Evolutionary conservation across 164 flowering plant species (phyloP), one percentile per base, ranked within the genome.

Genomic region (Liriodendron chinense): DNA sequence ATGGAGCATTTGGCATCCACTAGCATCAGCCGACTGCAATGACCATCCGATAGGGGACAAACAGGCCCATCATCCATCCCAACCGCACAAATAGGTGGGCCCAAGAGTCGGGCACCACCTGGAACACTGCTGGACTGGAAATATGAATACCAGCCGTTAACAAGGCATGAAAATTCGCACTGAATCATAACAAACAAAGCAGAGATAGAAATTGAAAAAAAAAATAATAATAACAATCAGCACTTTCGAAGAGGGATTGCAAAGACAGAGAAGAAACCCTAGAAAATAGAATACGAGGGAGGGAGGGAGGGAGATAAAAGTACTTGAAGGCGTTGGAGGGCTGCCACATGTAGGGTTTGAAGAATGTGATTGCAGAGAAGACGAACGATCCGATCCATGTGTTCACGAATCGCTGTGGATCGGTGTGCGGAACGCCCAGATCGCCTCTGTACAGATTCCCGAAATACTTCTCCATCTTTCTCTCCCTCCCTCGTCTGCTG

Each of bases 351-450:
- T 90, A 90, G 73, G 98, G 98, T 66, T 89, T 70, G 84, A 78
- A 21, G 81, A 80, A 87, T 57, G 94, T 82, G 80, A 88, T 24
- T n/a, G 77, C 91, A 49, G 98, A 86, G 90, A 89, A 93, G 23
- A 82, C 87, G 59, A 78, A 75, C 7, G 98, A 85, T 0, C 97
- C 97, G 16, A 92, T 86, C 98, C 98, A 94, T 26, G 93, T 93
- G 80, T 86, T 88, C 1, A 56, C 74, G 85, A 92, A 95, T 2
- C 87, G 85, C 0, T 87, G 89, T 21, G 88, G 83, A 74, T 80
- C 92, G 12, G 90, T 48, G 81, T 95, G 98, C 6, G 98, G 98
- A 13, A 95, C 94, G 14, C 98, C 98, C 20, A 96, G 93, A 84
- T 95, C 98, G 13, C 98, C 98, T 64, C 94, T 70, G 84, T 92